Evolutionary conservation across 768 basidiomycete genomes (phyloP), one percentile per base, ranked within the genome.

Genomic region (Terana coerulea): DNA sequence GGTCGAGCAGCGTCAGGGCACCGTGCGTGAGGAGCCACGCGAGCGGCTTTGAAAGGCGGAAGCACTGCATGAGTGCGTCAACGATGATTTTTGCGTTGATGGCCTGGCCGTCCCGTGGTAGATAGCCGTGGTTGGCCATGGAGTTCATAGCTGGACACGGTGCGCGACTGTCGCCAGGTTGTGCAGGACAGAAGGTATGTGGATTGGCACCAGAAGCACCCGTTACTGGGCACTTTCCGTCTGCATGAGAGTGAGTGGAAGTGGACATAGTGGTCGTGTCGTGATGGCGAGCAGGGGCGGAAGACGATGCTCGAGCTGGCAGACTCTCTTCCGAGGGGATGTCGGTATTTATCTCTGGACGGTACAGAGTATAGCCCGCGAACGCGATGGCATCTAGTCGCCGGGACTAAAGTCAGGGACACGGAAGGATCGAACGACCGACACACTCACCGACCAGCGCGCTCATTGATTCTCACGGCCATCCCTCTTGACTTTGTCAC

Each of bases 71-170:
- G 40, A 65, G 28, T 8, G 63, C 60, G 21, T 70, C 17, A 14
- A 54, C 47, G 55, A 31, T 51, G 3, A 41, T 29, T 7, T 54
- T 40, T n/a, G 53, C 37, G 39, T 47, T 55, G 33, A 64, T 58
- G 46, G 54, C 43, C 26, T 50, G 49, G 14, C 63, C 64, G 31
- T 62, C 53, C 15, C 51, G 64, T 10, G 63, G 64, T 2, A 83
- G 62, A 53, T 76, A 80, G 9, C 73, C 76, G 50, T 83, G 79
- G 54, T 83, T 83, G 5, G 80, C 80, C 11, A 83, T 69, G 0
- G 77, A 60, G 52, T 83, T 81, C 33, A 83, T 63, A 4, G 75
- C 80, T 9, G 80, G 80, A 50, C 80, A 83, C 6, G 80, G 80
- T 15, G 61, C 53, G 9, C 64, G 64, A 33, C 26, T 21, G 42